A percentile compares a stretch with the other conserved stretches of the same genome.
phyloP scores from a whole-genome alignment of 768 basidiomycete genomes.

The Boletus rufocinnamomeus region DNA sequence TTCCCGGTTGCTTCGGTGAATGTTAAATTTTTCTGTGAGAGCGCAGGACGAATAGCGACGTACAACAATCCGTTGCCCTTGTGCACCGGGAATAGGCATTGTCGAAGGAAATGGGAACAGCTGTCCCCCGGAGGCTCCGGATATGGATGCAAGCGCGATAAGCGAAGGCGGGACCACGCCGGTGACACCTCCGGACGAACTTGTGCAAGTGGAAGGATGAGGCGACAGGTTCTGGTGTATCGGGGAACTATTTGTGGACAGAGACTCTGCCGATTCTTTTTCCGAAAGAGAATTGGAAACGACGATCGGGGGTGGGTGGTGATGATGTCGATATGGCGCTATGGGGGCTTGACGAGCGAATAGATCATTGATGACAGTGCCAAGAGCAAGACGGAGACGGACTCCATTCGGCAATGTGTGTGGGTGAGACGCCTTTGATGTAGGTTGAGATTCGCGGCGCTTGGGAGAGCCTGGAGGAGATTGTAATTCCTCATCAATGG shows the following conservation, averaged over 20 bases:
- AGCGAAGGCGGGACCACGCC: constrained; percentile 34
- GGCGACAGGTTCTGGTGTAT: constrained; percentile 24
- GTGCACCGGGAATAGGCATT: constrained; percentile 4
- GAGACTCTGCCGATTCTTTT: constrained; percentile 25
- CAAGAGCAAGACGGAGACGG: constrained; percentile 71
- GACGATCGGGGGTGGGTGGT: constrained; percentile 38
- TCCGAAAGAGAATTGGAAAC: constrained; percentile 30
- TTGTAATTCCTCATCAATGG: constrained; percentile 50
- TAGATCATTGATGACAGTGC: constrained; percentile 78
- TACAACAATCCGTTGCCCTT: constrained; percentile 17
- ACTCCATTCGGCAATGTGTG: constrained; percentile 81
- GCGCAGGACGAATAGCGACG: not conserved
- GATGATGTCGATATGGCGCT: constrained; percentile 37
- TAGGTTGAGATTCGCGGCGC: constrained; percentile 27
- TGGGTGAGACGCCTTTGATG: constrained; percentile 43
- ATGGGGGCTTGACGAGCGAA: constrained; percentile 69
- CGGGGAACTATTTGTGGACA: constrained; percentile 27
- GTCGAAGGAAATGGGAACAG: constrained; percentile 7
- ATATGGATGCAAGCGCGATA: constrained; percentile 31
- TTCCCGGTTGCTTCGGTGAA: constrained; percentile 14
- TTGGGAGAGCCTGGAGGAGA: constrained; percentile 56
- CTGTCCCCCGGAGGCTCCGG: constrained; percentile 20
- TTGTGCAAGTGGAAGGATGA: constrained; percentile 26
- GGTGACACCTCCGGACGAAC: constrained; percentile 19
- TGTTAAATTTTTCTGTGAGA: not conserved